Conservation (phyloP, 2,329 filamentous ascomycete species). For the Botrytis galanthina region DNA sequence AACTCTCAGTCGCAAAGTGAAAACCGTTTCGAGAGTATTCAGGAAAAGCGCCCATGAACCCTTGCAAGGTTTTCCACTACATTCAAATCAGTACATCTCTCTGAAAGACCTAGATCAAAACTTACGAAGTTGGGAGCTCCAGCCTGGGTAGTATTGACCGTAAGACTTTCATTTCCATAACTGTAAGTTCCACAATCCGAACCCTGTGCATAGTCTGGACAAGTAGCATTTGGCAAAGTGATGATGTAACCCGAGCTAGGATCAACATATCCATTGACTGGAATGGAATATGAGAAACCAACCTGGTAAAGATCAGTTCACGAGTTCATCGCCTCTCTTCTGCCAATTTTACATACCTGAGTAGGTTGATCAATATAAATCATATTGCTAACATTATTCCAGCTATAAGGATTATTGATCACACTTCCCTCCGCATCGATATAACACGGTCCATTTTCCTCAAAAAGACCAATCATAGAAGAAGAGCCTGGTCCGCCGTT, state of each 20-base stretch:
- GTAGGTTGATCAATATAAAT: conserved; percentile 40
- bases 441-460: conserved; percentile 53
- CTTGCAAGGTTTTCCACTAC: conserved; percentile 54
- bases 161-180: conserved; percentile 48
- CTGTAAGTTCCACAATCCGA: conserved; percentile 55
- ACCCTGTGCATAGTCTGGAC: conserved; percentile 48
- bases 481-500: conserved; percentile 65
- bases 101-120: neutral
- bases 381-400: conserved; percentile 58
- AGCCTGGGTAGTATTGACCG: conserved; percentile 50
- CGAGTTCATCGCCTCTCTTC: neutral
- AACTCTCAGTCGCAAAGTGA: conserved; percentile 55
- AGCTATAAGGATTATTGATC: conserved; percentile 52
- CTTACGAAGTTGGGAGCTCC: conserved; percentile 57
- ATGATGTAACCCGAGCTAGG: conserved; percentile 39
- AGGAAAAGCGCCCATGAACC: conserved; percentile 61
- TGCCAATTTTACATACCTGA: conserved; percentile 23
- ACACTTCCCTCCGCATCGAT: conserved; percentile 42
- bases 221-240: conserved; percentile 46
- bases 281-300: conserved; percentile 41
- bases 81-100: neutral
- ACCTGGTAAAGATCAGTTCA: conserved; percentile 24
- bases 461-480: conserved; percentile 62
- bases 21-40: conserved; percentile 50
- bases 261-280: conserved; percentile 27